Conservation (phyloP, 805 yeast species). For the Teunomyces cretensis region DNA sequence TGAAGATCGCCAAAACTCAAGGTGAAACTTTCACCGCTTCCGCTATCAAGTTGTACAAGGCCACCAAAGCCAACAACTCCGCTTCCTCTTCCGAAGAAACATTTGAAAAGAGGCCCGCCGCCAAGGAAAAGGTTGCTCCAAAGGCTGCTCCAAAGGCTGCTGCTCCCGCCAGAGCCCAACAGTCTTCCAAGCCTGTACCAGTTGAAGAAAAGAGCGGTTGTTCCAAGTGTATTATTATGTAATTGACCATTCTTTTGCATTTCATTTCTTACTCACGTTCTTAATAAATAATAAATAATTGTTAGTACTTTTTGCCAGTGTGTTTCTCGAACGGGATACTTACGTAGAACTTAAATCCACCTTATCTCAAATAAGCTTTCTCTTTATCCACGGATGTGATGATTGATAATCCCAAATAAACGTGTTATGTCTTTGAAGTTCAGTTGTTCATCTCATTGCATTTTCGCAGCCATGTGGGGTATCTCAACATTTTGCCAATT, state of each 20-base stretch:
- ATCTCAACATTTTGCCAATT: neutral
- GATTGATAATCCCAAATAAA: neutral
- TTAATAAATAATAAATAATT: neutral
- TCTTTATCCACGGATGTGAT: neutral
- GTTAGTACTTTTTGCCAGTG: constrained; percentile 5
- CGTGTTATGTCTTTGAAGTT: neutral
- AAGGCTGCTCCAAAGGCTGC: no score
- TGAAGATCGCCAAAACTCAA: constrained; percentile 62
- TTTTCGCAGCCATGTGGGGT: neutral
- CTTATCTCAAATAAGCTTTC: neutral
- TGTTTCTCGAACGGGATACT: neutral
- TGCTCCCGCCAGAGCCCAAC: constrained; percentile 8
- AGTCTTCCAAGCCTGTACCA: constrained; percentile 10
- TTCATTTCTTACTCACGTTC: neutral
- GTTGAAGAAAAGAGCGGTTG: constrained; percentile 11
- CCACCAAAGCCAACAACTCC: neutral
- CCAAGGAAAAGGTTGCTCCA: constrained; percentile 1
- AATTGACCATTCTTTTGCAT: neutral
- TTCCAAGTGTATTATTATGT: constrained; percentile 13
- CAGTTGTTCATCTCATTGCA: neutral
- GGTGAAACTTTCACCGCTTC: constrained; percentile 62
- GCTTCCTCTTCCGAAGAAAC: constrained; percentile 1
- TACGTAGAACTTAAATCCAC: constrained; percentile 4
- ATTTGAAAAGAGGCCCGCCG: neutral
- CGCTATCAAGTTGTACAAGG: constrained; percentile 28